phyloP scores from a whole-genome alignment of 768 basidiomycete species.

The Tremella yokohamensis region DNA sequence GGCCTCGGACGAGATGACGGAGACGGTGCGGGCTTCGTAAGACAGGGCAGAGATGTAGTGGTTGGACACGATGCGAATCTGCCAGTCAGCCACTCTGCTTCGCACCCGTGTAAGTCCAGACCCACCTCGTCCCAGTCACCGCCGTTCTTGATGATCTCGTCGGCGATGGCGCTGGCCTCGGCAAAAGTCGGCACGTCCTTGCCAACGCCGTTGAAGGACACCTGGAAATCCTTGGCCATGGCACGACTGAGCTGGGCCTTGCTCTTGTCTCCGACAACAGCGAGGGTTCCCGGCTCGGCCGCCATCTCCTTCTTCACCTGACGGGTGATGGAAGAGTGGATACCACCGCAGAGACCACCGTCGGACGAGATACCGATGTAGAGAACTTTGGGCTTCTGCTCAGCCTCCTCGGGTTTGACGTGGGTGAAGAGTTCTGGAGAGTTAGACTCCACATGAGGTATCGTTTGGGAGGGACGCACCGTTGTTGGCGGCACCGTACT shows the following conservation, averaged over 20 bases:
- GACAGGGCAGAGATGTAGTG: constrained; percentile 64
- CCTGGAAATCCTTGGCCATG: constrained; percentile 62
- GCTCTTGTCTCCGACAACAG: constrained; percentile 95
- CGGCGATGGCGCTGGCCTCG: constrained; percentile 89
- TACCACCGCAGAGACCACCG: constrained; percentile 99
- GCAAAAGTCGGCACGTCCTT: constrained; percentile 95
- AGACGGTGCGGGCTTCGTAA: constrained; percentile 72
- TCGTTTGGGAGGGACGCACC: constrained; percentile 15
- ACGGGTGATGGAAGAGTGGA: constrained; percentile 95
- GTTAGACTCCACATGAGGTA: neutral
- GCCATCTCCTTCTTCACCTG: constrained; percentile 70
- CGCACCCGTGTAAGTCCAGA: too few species aligned
- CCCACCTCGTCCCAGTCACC: constrained; percentile 75
- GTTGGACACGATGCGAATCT: constrained; percentile 56
- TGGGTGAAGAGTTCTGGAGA: constrained; percentile 80
- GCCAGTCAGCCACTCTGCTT: constrained; percentile 53
- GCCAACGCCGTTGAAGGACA: constrained; percentile 97
- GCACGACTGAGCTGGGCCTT: constrained; percentile 81
- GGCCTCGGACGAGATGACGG: constrained; percentile 75
- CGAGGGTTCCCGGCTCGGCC: constrained; percentile 59
- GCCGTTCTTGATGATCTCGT: constrained; percentile 79
- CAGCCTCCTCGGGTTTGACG: constrained; percentile 56
- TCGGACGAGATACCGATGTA: constrained; percentile 94
- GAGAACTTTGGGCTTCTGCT: constrained; percentile 63
- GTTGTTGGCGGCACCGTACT: constrained; percentile 71